phyloP scores from a whole-genome alignment of 148 eudicot species.

The Amaranthus palmeri region DNA sequence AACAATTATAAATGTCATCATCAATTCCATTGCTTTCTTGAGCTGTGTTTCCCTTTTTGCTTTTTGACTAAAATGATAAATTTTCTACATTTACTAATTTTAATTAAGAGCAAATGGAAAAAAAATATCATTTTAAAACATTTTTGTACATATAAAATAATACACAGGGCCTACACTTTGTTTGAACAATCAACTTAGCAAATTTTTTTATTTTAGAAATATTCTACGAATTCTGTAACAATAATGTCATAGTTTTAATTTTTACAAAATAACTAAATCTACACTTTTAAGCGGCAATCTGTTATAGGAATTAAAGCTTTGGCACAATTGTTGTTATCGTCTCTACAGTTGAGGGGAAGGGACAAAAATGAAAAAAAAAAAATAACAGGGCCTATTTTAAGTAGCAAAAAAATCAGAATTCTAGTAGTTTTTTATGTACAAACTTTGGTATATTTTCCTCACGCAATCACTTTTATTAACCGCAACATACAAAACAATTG shows the following conservation, averaged over 20 bases:
- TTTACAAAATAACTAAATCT: too few species aligned
- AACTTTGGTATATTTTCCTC: conserved; percentile 7
- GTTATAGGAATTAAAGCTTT: too few species aligned
- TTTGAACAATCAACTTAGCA: neutral
- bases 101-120: too few species aligned
- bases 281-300: too few species aligned
- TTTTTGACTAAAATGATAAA: neutral
- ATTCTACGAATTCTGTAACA: neutral
- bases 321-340: neutral
- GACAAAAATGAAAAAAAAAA: neutral
- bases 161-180: too few species aligned
- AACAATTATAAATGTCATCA: conserved; percentile 2
- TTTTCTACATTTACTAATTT: too few species aligned
- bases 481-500: conserved; percentile 1
- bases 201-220: neutral
- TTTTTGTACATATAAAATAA: too few species aligned
- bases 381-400: neutral
- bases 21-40: neutral
- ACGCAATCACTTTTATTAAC: neutral
- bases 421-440: conserved; percentile 15
- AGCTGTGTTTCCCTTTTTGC: neutral
- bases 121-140: too few species aligned
- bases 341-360: neutral
- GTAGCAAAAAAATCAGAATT: conserved; percentile 2
- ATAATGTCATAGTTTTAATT: too few species aligned